Percentiles rank a stretch among this genome's conserved stretches.
These are phyloP conservation scores for Epicoccum sorghinum DNA, from an alignment of 2,329 filamentous ascomycete genomes.

Conservation along the genomic window DNA sequence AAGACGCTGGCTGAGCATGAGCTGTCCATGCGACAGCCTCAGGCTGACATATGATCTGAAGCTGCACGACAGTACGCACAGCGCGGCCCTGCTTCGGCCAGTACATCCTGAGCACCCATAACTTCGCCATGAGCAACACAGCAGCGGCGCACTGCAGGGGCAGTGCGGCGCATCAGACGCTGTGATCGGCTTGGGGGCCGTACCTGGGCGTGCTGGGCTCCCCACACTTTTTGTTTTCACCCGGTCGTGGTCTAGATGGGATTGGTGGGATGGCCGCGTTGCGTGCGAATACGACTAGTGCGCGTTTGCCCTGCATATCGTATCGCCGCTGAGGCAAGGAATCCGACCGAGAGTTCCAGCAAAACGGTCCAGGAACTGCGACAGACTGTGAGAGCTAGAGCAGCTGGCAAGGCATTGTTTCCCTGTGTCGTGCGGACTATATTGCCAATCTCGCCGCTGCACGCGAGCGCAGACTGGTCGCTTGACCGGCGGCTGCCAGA, in stretches of 20 bases:
- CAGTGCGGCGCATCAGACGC: neutral
- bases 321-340: conserved; percentile 12
- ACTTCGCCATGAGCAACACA: neutral
- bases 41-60: conserved; percentile 3
- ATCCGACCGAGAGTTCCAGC: conserved; percentile 13
- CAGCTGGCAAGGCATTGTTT: neutral
- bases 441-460: conserved; percentile 5
- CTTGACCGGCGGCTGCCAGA: conserved; percentile 21
- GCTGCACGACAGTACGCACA: neutral
- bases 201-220: conserved; percentile 12
- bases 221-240: conserved; percentile 2
- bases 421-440: too few relatives aligned
- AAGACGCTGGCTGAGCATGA: neutral
- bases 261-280: conserved; percentile 24
- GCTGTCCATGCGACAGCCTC: neutral
- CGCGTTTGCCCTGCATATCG: conserved; percentile 36
- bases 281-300: conserved; percentile 16
- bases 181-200: conserved; percentile 4
- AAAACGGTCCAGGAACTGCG: neutral
- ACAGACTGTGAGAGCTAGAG: neutral
- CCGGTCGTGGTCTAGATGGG: conserved; percentile 18
- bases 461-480: conserved; percentile 25
- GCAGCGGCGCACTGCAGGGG: neutral
- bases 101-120: neutral
- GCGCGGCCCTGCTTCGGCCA: neutral